These are phyloP conservation scores for Pichia occidentalis DNA, from an alignment of 805 yeast species.

Conservation along the genomic window DNA sequence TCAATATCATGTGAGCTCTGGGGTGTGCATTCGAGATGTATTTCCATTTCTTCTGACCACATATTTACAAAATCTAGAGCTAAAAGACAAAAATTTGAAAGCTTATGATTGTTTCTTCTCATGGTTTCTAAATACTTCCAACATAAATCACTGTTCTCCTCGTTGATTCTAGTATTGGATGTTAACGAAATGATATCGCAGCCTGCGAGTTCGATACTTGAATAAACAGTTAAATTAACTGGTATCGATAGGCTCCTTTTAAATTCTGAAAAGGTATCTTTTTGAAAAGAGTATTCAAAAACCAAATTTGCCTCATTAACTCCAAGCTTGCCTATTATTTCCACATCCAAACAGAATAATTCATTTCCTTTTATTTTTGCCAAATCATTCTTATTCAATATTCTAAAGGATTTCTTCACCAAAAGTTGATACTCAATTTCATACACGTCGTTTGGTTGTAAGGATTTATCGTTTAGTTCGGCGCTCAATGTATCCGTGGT, in stretches of 20 bases:
- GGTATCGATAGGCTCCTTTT: slow-evolving; percentile 62
- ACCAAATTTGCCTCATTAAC: slow-evolving; percentile 58
- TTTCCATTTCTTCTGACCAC: slow-evolving; percentile 58
- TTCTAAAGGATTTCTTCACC: slow-evolving; percentile 49
- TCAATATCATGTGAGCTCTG: slow-evolving; percentile 14
- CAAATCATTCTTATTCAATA: slow-evolving; percentile 42
- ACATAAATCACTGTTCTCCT: slow-evolving; percentile 20
- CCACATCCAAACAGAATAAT: slow-evolving; percentile 43
- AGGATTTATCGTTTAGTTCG: slow-evolving; percentile 38
- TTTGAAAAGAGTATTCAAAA: slow-evolving; percentile 54
- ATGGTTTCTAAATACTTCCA: slow-evolving; percentile 31
- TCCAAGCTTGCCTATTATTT: slow-evolving; percentile 66
- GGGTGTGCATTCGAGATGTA: slow-evolving; percentile 26
- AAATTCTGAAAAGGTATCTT: slow-evolving; percentile 24
- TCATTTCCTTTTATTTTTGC: slow-evolving; percentile 34
- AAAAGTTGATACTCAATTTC: slow-evolving; percentile 68
- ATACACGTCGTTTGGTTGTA: slow-evolving; percentile 58
- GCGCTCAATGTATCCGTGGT: slow-evolving; percentile 57
- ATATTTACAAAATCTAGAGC: slow-evolving; percentile 75
- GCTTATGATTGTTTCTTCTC: slow-evolving; percentile 27
- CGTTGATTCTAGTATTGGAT: slow-evolving; percentile 25
- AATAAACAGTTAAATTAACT: slow-evolving; percentile 59
- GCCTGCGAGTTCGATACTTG: slow-evolving; percentile 67
- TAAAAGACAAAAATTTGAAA: slow-evolving; percentile 53
- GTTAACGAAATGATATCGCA: slow-evolving; percentile 65